Evolutionary conservation across 75 land plant genomes (phyloP).

Genomic region (Adiantum capillusveneris): DNA sequence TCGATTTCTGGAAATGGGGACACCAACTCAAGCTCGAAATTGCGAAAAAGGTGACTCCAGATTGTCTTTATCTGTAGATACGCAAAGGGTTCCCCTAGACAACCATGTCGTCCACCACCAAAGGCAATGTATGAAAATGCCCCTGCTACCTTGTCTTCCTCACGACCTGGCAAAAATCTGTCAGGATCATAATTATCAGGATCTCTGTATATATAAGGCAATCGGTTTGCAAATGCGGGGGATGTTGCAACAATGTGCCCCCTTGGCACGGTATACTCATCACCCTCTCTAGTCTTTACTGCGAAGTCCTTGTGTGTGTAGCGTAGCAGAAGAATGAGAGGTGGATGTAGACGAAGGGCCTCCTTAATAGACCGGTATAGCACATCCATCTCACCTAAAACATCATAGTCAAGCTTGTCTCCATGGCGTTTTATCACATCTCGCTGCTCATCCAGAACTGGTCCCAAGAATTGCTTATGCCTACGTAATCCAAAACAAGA

Average conservation of each 20-base stretch:
- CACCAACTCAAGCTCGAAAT: constrained; percentile 82
- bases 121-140: constrained; percentile 89
- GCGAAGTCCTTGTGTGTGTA: constrained; percentile 75
- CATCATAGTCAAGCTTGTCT: constrained; percentile 66
- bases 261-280: constrained; percentile 75
- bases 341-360: constrained; percentile 91
- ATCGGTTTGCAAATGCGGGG: constrained; percentile 87
- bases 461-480: constrained; percentile 45
- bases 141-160: constrained; percentile 86
- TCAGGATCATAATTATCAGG: constrained; percentile 86
- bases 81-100: constrained; percentile 94
- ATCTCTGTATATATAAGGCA: constrained; percentile 71
- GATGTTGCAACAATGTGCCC: constrained; percentile 96
- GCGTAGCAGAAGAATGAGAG: constrained; percentile 85
- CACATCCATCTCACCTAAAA: constrained; percentile 76
- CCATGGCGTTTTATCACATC: constrained; percentile 61
- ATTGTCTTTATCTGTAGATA: constrained; percentile 95
- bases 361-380: constrained; percentile 86
- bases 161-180: constrained; percentile 70
- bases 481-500: no score
- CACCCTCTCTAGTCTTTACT: constrained; percentile 68
- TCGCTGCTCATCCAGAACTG: constrained; percentile 73
- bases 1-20: constrained; percentile 92
- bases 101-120: constrained; percentile 97
- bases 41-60: constrained; percentile 82